These are phyloP conservation scores for Leccinum broughii DNA, from an alignment of 768 basidiomycete species.

Conservation along the genomic window DNA sequence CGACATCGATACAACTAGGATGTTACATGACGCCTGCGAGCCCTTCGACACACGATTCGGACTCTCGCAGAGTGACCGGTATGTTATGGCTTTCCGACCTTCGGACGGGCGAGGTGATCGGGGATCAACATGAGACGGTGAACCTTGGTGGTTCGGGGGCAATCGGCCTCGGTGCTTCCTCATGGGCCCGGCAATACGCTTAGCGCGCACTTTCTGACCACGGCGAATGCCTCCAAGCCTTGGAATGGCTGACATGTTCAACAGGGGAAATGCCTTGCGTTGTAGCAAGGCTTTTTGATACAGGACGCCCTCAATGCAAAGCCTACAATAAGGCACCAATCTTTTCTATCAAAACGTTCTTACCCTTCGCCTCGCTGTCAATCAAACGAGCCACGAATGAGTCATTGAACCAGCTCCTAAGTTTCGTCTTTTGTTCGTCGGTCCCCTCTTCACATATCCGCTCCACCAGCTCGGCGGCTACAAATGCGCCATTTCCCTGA, in stretches of 20 bases:
- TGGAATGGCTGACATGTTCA: background rate
- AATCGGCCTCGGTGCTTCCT: background rate
- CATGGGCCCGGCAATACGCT: background rate
- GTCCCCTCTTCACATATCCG: constrained; percentile 47
- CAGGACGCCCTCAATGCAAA: background rate
- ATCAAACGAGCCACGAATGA: constrained; percentile 50
- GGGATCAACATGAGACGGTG: background rate
- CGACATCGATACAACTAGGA: constrained; percentile 18
- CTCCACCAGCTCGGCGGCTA: constrained; percentile 72
- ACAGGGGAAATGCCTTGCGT: background rate
- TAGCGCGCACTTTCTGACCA: background rate
- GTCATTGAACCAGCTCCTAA: constrained; percentile 61
- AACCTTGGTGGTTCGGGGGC: background rate
- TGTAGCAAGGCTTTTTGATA: constrained; percentile 10
- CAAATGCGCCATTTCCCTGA: constrained; percentile 65
- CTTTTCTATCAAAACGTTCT: constrained; percentile 65
- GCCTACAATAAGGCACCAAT: constrained; percentile 35
- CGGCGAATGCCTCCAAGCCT: background rate
- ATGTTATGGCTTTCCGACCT: background rate
- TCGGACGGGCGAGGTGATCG: background rate
- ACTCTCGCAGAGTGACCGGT: background rate
- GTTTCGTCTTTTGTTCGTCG: constrained; percentile 39
- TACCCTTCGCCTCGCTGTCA: constrained; percentile 65
- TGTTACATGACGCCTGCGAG: constrained; percentile 23
- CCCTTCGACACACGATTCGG: background rate